These are phyloP conservation scores for Penicillium brevicompactum DNA, from an alignment of 2,329 filamentous ascomycete species.

Conservation along the genomic window DNA sequence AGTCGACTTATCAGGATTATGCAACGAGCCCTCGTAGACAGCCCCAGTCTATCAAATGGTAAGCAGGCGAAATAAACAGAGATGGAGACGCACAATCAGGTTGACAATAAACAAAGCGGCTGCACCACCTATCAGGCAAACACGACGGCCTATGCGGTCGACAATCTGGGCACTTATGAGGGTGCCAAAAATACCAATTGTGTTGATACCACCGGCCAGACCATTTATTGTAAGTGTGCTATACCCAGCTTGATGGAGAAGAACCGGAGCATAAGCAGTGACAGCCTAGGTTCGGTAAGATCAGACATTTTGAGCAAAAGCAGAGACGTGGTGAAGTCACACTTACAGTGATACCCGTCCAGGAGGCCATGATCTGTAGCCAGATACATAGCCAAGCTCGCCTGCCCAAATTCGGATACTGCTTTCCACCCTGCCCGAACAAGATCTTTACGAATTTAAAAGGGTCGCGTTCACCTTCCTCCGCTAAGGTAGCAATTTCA, in stretches of 20 bases:
- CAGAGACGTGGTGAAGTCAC: too few relatives aligned
- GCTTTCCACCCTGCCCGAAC: conserved; percentile 33
- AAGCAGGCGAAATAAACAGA: conserved; percentile 5
- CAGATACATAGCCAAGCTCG: conserved; percentile 48
- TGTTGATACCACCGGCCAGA: conserved; percentile 55
- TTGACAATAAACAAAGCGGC: conserved; percentile 45
- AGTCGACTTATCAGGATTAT: conserved; percentile 37
- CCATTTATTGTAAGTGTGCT: conserved; percentile 46
- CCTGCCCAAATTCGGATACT: conserved; percentile 37
- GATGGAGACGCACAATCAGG: conserved; percentile 35
- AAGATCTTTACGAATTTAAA: conserved; percentile 43
- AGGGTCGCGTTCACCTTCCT: conserved; percentile 35
- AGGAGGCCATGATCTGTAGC: conserved; percentile 49
- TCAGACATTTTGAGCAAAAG: too few relatives aligned
- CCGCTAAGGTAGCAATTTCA: conserved; percentile 37
- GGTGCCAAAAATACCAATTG: conserved; percentile 55
- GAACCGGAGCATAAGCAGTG: conserved; percentile 38
- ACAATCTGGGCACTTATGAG: conserved; percentile 55
- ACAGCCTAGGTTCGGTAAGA: conserved; percentile 26
- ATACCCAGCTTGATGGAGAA: conserved; percentile 34
- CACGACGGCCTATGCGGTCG: conserved; percentile 51
- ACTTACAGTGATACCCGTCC: conserved; percentile 49
- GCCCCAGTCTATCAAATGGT: conserved; percentile 33
- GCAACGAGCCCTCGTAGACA: conserved; percentile 46
- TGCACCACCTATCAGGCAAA: conserved; percentile 45